phyloP scores from a whole-genome alignment of 139 green algal genomes.

The Astrephomene gubernaculifera region DNA sequence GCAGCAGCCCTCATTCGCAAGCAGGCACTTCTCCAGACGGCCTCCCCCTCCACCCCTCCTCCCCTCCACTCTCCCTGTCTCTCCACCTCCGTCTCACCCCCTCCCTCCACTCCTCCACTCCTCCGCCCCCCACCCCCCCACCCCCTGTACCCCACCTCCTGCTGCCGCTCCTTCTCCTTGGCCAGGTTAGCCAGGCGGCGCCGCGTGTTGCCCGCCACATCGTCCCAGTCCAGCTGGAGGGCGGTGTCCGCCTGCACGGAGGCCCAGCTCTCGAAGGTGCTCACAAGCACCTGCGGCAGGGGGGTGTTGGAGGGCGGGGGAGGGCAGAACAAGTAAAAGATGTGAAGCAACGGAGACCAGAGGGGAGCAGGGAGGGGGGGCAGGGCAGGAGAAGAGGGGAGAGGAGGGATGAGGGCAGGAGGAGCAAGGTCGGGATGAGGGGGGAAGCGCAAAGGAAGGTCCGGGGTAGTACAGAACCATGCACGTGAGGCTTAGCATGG shows the following conservation, averaged over 20 bases:
- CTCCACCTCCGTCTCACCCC: too few relatives aligned
- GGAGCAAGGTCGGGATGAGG: too few relatives aligned
- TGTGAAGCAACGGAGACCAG: background rate
- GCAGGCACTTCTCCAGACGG: too few relatives aligned
- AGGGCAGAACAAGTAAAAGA: background rate
- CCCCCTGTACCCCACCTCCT: constrained; percentile 56
- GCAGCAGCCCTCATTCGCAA: too few relatives aligned
- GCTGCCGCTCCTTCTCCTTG: constrained; percentile 72
- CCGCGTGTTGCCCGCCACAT: constrained; percentile 70
- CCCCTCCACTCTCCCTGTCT: too few relatives aligned
- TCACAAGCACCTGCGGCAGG: constrained; percentile 47
- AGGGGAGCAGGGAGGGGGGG: background rate
- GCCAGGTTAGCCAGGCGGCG: constrained; percentile 75
- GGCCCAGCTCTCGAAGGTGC: constrained; percentile 78
- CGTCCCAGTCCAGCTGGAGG: constrained; percentile 81
- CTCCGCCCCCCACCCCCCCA: background rate
- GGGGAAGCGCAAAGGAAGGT: too few relatives aligned
- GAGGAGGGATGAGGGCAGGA: background rate
- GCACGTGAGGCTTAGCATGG: too few relatives aligned
- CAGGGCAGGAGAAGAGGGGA: background rate
- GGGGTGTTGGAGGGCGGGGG: background rate
- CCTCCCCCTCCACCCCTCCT: too few relatives aligned
- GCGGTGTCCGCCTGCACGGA: constrained; percentile 60
- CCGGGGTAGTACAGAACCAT: too few relatives aligned
- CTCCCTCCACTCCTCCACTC: too few relatives aligned